Conservation (phyloP, 2,329 filamentous ascomycete species). For the Colletotrichum euphorbiae region DNA sequence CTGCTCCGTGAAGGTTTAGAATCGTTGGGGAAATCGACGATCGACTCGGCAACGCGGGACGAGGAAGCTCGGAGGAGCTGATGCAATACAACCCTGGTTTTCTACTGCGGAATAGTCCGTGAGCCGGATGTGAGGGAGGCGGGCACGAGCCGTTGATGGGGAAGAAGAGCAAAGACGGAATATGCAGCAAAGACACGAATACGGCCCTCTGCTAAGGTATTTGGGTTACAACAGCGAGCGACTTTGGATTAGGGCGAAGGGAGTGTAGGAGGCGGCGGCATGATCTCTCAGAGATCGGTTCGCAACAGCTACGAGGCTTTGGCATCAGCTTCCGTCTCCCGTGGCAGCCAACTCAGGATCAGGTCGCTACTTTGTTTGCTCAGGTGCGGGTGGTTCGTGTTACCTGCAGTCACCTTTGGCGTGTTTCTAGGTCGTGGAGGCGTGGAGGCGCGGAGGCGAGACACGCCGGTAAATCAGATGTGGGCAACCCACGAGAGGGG, state of each 20-base stretch:
- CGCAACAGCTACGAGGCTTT: constrained; percentile 22
- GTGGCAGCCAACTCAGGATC: constrained; percentile 13
- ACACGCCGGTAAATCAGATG: constrained; percentile 29
- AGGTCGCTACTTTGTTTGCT: background rate
- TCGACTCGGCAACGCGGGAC: constrained; percentile 7
- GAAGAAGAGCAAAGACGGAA: background rate
- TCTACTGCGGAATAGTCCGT: background rate
- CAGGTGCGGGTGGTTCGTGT: background rate
- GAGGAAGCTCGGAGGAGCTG: constrained; percentile 25
- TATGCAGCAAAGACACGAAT: background rate
- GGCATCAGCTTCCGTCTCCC: constrained; percentile 10
- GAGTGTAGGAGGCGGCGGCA: constrained; percentile 26
- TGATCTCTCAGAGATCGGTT: constrained; percentile 35
- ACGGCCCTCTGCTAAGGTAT: background rate
- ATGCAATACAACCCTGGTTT: constrained; percentile 28
- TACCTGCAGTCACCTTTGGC: background rate
- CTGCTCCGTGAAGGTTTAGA: background rate
- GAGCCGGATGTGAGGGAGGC: constrained; percentile 1
- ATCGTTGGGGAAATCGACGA: constrained; percentile 18
- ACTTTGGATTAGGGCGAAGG: constrained; percentile 13
- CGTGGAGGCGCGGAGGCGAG: background rate
- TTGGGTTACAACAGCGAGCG: constrained; percentile 12
- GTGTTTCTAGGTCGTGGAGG: constrained; percentile 2
- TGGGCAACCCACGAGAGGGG: constrained; percentile 27
- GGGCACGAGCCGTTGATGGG: background rate